phyloP scores from a whole-genome alignment of 495 filamentous ascomycete species.

The Daldinia childiae region DNA sequence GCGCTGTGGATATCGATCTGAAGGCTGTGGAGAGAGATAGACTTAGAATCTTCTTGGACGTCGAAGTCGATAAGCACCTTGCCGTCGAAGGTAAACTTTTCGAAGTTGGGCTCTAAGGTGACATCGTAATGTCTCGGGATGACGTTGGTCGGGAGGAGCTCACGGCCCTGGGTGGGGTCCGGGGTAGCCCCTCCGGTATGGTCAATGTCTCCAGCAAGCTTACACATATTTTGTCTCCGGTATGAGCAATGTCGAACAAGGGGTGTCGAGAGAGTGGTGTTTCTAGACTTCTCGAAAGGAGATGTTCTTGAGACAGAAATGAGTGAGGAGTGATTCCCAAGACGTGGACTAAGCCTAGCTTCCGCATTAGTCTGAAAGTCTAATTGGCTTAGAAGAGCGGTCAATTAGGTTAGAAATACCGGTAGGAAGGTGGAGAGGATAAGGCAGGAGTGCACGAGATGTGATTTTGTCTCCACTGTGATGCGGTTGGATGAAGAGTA shows the following conservation, averaged over 20 bases:
- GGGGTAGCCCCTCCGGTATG: conserved; percentile 57
- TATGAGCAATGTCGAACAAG: conserved; percentile 60
- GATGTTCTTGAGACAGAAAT: conserved; percentile 28
- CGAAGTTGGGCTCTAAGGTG: conserved; percentile 76
- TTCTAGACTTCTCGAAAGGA: conserved; percentile 35
- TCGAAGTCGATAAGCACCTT: conserved; percentile 78
- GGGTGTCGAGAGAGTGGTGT: conserved; percentile 36
- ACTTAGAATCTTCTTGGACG: conserved; percentile 83
- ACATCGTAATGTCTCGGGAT: conserved; percentile 75
- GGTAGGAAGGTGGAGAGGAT: conserved; percentile 40
- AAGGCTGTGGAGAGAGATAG: conserved; percentile 86
- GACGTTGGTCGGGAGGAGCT: conserved; percentile 71
- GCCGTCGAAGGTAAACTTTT: conserved; percentile 75
- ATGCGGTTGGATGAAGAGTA: conserved; percentile 22
- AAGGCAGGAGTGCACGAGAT: conserved; percentile 37
- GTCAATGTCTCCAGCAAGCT: conserved; percentile 55
- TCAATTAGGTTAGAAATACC: conserved; percentile 41
- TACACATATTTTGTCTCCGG: conserved; percentile 66
- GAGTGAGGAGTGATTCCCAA: conserved; percentile 30
- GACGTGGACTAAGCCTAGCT: conserved; percentile 29
- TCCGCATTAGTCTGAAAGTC: conserved; percentile 29
- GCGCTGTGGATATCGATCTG: conserved; percentile 86
- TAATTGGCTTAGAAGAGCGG: conserved; percentile 28
- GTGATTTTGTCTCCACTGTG: conserved; percentile 41
- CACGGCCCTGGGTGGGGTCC: conserved; percentile 57